Percentiles rank a stretch among this genome's conserved stretches.
Conservation (phyloP, 371 early-diverging fungal genomes). For the Haplosporangium sp. region DNA sequence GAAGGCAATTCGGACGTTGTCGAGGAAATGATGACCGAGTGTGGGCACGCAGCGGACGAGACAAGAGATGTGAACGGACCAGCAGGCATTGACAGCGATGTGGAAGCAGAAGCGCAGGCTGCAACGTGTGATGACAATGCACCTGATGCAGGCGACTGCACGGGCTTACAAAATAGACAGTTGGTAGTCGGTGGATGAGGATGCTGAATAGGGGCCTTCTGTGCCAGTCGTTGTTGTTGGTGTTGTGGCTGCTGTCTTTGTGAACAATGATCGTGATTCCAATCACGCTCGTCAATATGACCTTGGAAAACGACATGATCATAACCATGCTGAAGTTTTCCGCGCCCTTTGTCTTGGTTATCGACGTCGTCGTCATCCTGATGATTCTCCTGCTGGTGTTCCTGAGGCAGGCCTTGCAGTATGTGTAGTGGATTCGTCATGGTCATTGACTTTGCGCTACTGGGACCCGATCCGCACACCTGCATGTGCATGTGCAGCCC, state of each 20-base stretch:
- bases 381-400: neutral
- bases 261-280: conserved; percentile 7
- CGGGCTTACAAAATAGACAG: conserved; percentile 15
- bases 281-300: conserved; percentile 12
- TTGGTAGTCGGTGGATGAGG: neutral
- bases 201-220: conserved; percentile 15
- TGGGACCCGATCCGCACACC: conserved; percentile 2
- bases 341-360: neutral
- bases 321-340: neutral
- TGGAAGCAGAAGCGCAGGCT: neutral
- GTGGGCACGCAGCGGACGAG: neutral
- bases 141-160: conserved; percentile 6
- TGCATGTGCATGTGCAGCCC: neutral
- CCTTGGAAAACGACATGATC: neutral
- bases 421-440: conserved; percentile 2
- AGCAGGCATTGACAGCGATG: neutral
- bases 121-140: neutral
- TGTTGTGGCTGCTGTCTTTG: conserved; percentile 5
- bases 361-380: neutral
- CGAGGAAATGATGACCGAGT: neutral
- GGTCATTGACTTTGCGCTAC: neutral
- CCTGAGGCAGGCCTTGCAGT: conserved; percentile 6
- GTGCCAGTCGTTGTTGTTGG: neutral
- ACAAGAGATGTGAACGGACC: conserved; percentile 8
- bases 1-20: conserved; percentile 1